A percentile compares a stretch with the other conserved stretches of the same genome.
Evolutionary conservation across 2,329 filamentous ascomycete species (phyloP).

Genomic region (Penicillium sp.): DNA sequence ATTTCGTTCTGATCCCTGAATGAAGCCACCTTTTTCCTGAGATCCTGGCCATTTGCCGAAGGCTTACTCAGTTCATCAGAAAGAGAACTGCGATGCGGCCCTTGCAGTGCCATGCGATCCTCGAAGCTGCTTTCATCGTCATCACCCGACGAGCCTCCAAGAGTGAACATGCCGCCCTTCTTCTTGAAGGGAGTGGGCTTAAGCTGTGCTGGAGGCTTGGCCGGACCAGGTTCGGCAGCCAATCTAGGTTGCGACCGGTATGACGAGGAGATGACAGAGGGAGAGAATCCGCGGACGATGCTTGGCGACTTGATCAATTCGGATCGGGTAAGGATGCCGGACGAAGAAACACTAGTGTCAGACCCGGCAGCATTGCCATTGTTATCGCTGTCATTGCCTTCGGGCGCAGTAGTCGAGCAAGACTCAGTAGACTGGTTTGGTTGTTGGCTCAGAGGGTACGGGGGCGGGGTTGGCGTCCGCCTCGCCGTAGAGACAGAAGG

Average conservation of each 20-base stretch:
- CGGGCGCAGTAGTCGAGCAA: conserved; percentile 49
- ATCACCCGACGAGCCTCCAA: conserved; percentile 79
- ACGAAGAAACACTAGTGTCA: conserved; percentile 55
- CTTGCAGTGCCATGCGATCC: conserved; percentile 50
- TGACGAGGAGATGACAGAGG: conserved; percentile 61
- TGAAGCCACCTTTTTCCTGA: conserved; percentile 66
- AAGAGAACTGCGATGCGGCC: too few species aligned
- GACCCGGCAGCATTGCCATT: conserved; percentile 44
- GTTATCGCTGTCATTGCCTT: conserved; percentile 40
- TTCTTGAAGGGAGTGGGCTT: conserved; percentile 50
- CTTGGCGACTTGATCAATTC: conserved; percentile 55
- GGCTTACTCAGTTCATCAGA: too few species aligned
- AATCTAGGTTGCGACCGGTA: conserved; percentile 55
- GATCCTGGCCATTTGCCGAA: conserved; percentile 23
- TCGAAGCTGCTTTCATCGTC: conserved; percentile 70
- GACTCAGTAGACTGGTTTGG: conserved; percentile 50
- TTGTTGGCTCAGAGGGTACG: too few species aligned
- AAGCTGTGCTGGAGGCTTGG: conserved; percentile 56
- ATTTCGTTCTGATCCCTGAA: conserved; percentile 74
- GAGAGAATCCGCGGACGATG: conserved; percentile 78
- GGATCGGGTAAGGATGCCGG: conserved; percentile 33
- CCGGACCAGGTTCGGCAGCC: conserved; percentile 41
- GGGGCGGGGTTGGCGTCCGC: too few species aligned
- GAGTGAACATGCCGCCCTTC: conserved; percentile 57
- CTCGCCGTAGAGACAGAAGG: conserved; percentile 24